A percentile compares a stretch with the other conserved stretches of the same genome.
Conservation (phyloP, 1,284 basidiomycete genomes). For the Puccinia novopanici region DNA sequence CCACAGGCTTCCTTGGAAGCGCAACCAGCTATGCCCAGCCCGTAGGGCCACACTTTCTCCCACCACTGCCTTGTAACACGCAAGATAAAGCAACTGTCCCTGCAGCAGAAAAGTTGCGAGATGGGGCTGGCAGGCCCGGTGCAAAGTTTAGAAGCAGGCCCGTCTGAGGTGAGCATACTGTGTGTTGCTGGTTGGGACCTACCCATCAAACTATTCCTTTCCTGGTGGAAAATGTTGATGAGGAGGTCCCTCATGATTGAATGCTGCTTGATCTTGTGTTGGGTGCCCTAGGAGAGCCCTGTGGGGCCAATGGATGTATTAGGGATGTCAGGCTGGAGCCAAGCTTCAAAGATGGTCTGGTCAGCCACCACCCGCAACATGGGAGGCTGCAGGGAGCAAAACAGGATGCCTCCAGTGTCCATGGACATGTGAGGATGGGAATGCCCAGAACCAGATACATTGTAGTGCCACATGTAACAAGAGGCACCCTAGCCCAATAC, state of each 20-base stretch:
- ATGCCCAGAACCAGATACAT: too few species aligned
- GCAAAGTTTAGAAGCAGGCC: background rate
- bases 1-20: slow-evolving; percentile 28
- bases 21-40: background rate
- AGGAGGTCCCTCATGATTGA: background rate
- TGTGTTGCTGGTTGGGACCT: background rate
- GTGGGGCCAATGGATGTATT: background rate
- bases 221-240: background rate
- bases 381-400: too few species aligned
- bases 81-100: slow-evolving; percentile 36
- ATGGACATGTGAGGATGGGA: too few species aligned
- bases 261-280: slow-evolving; percentile 27
- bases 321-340: too few species aligned
- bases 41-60: background rate
- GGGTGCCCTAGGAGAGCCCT: slow-evolving; percentile 19
- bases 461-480: too few species aligned
- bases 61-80: slow-evolving; percentile 49
- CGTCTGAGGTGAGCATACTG: slow-evolving; percentile 24
- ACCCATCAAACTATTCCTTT: background rate
- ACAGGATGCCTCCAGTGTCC: too few species aligned
- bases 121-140: background rate
- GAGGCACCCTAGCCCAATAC: too few species aligned
- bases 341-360: too few species aligned
- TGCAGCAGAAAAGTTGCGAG: slow-evolving; percentile 44
- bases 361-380: too few species aligned